phyloP scores from a whole-genome alignment of 2,329 filamentous ascomycete genomes.

The Pyrenophora graminea region DNA sequence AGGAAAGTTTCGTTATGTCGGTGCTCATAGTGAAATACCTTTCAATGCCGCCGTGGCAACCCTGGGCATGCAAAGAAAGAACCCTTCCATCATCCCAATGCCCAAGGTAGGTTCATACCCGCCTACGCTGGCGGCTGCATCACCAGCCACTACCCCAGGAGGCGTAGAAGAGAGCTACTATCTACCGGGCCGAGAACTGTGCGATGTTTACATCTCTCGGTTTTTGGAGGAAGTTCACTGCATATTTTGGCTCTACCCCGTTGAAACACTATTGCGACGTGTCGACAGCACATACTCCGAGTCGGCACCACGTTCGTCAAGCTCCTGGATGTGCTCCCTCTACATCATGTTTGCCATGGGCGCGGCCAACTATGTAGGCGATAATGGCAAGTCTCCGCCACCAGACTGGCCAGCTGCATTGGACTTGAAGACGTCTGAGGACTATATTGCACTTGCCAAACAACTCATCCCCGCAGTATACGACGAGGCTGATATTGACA shows the following conservation, averaged over 20 bases:
- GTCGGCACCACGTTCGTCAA: constrained; percentile 21
- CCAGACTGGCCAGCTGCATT: constrained; percentile 22
- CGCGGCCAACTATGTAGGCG: constrained; percentile 28
- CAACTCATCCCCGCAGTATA: constrained; percentile 39
- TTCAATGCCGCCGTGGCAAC: constrained; percentile 45
- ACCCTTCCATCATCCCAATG: constrained; percentile 35
- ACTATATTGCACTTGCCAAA: constrained; percentile 43
- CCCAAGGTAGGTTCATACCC: constrained; percentile 41
- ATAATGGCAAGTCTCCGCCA: constrained; percentile 29
- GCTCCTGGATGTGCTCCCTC: constrained; percentile 45
- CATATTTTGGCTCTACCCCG: constrained; percentile 44
- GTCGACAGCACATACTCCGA: constrained; percentile 41
- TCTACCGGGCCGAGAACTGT: constrained; percentile 36
- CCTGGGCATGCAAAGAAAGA: constrained; percentile 27
- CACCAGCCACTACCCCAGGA: constrained; percentile 23
- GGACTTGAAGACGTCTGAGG: constrained; percentile 34
- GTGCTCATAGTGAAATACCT: constrained; percentile 45
- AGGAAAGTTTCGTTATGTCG: constrained; percentile 42
- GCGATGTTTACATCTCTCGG: constrained; percentile 39
- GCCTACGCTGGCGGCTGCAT: constrained; percentile 27
- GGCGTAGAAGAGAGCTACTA: constrained; percentile 28
- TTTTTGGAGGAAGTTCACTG: constrained; percentile 45
- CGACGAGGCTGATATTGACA: constrained; percentile 45
- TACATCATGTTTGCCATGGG: constrained; percentile 45
- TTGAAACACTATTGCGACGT: constrained; percentile 38